Evolutionary conservation across 169 alveolate species (phyloP).

Genomic region (Eimeria zaria): DNA sequence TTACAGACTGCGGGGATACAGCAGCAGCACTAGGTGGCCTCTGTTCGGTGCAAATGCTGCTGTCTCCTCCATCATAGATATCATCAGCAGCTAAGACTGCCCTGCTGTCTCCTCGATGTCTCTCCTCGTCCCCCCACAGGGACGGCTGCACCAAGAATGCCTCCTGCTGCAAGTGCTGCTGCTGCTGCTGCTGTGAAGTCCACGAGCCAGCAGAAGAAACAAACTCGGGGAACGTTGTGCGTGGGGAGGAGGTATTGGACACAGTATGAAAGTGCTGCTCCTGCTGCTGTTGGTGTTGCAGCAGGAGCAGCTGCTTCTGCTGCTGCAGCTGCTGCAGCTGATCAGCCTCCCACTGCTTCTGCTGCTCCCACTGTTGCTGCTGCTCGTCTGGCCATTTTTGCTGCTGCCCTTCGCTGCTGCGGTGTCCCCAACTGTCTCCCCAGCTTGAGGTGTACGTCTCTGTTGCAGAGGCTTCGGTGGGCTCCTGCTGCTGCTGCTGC

Average conservation of each 20-base stretch:
- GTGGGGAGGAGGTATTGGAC: background rate
- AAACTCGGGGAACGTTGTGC: background rate
- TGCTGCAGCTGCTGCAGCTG: conserved; percentile 5
- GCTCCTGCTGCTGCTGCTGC: conserved; percentile 24
- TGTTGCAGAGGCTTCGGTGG: background rate
- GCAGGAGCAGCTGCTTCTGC: background rate
- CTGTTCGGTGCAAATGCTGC: background rate
- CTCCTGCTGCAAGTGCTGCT: conserved; percentile 9
- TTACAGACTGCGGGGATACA: background rate
- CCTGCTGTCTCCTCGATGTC: background rate
- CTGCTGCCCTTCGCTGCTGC: conserved; percentile 15
- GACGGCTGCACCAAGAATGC: background rate
- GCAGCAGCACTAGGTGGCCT: background rate
- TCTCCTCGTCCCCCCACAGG: background rate
- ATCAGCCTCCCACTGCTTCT: background rate
- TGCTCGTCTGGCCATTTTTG: background rate
- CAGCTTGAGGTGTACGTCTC: conserved; percentile 14
- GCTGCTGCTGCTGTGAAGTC: background rate
- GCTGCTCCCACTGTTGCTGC: conserved; percentile 30
- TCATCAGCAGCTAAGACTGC: background rate
- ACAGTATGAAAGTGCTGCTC: conserved; percentile 8
- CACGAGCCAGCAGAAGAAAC: background rate
- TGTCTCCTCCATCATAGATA: background rate
- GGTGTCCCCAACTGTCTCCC: background rate
- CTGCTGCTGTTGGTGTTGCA: background rate